phyloP scores from a whole-genome alignment of 2,329 filamentous ascomycete genomes.

The Cytospora piceae region DNA sequence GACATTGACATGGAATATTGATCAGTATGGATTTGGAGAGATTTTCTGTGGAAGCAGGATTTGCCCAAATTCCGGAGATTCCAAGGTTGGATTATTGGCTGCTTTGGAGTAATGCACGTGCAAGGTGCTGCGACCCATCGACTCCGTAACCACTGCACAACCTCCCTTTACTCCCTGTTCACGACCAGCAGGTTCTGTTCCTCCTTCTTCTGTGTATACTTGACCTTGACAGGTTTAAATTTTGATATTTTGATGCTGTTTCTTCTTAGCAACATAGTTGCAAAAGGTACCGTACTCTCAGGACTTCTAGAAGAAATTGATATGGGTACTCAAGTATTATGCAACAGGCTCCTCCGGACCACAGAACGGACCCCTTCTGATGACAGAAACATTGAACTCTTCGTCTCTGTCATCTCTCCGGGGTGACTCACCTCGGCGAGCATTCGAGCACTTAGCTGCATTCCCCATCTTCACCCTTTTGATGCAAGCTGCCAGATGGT shows the following conservation, averaged over 20 bases:
- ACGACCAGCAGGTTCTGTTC: not conserved
- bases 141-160: not conserved
- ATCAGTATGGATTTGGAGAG: not conserved
- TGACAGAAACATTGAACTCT: not conserved
- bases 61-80: not conserved
- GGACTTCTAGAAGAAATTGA: no score
- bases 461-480: not conserved
- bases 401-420: not conserved
- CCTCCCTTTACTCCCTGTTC: not conserved
- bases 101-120: slow-evolving; percentile 15
- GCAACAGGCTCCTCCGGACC: no score
- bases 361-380: not conserved
- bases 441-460: slow-evolving; percentile 2
- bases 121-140: not conserved
- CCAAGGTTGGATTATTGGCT: not conserved
- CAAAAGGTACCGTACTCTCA: no score
- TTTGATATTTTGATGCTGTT: not conserved
- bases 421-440: slow-evolving; percentile 22
- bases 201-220: not conserved
- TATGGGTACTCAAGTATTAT: no score
- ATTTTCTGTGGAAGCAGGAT: not conserved
- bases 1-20: slow-evolving; percentile 3
- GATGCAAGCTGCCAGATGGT: not conserved
- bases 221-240: not conserved
- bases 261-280: not conserved